Evolutionary conservation across 2,329 filamentous ascomycete species (phyloP).

Genomic region (Aspergillus flavus): DNA sequence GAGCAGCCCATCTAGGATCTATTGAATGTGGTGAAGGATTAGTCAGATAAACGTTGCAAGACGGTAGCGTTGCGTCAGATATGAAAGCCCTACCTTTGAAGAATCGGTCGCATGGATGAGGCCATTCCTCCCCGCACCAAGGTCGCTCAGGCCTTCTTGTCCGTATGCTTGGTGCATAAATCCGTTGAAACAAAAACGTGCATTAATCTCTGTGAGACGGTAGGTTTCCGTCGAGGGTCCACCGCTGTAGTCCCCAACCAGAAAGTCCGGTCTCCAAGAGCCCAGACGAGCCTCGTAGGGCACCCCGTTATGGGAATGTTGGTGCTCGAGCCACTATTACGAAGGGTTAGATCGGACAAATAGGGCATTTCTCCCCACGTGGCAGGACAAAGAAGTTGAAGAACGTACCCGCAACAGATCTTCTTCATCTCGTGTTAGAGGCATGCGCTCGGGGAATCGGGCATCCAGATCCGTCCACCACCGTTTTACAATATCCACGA

Average conservation of each 20-base stretch:
- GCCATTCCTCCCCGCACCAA: constrained; percentile 5
- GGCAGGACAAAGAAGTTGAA: background rate
- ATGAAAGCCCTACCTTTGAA: constrained; percentile 9
- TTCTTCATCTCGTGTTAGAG: constrained; percentile 28
- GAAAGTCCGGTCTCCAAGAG: constrained; percentile 32
- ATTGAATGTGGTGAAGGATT: too few species aligned
- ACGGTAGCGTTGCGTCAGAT: too few species aligned
- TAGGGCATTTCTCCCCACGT: too few species aligned
- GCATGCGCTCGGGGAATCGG: constrained; percentile 29
- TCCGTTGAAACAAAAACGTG: constrained; percentile 28
- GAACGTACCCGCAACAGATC: constrained; percentile 12
- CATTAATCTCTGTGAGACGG: constrained; percentile 30
- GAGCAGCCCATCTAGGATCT: constrained; percentile 12
- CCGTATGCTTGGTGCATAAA: constrained; percentile 15
- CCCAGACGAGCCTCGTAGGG: constrained; percentile 12
- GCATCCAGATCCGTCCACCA: constrained; percentile 31
- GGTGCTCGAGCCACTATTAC: background rate
- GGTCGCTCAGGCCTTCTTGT: constrained; percentile 10
- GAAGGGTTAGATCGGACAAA: background rate
- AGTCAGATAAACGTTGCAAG: too few species aligned
- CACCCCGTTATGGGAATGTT: background rate
- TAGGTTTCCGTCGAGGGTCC: constrained; percentile 6
- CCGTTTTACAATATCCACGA: constrained; percentile 30
- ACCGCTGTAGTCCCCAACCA: constrained; percentile 16
- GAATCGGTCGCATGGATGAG: constrained; percentile 5